Evolutionary conservation across 257 asterid species (phyloP), one percentile per base, ranked within the genome.

Genomic region (Solanum acaule): DNA sequence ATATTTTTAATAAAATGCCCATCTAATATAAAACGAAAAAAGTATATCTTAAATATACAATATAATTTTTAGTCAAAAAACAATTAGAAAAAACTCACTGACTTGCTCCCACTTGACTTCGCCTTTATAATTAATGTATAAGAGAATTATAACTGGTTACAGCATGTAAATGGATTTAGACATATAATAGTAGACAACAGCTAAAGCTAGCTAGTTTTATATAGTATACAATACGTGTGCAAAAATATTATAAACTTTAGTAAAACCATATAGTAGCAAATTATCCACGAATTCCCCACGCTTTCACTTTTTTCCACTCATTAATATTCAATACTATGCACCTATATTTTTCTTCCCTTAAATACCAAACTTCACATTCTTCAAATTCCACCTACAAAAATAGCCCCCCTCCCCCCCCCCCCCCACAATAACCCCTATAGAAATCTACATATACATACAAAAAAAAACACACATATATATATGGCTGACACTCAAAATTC

Each of bases 261-360:
- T 31, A 71, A 72, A 88, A 82, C 90, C 89, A 86, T 75, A 88
- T 4, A 42, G 14, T 86, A 13, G 68, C 63, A 46, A 73, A 35
- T 49, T 44, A 73, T 34, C 97, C 95, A 91, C 95, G 94, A 92
- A 86, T 89, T 90, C 42, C 93, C 95, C 95, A 91, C 97, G 95
- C 90, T 77, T 91, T 90, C 82, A 49, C 87, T 86, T 87, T 86
- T 87, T 42, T 37, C 10, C 0, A 15, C 25, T 6, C 65, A 25
- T 25, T 3, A 42, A 63, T 34, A 23, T 75, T 18, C 63, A 52
- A 23, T 75, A 65, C 70, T 33, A 68, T 31, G n/a, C 77, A 71
- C 85, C 85, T 79, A 84, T 16, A 33, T 61, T 83, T 67, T 20
- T 20, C 40, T 88, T 59, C 87, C 84, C 73, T 81, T 90, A 89